Evolutionary conservation across 108 stramenopile genomes (phyloP).

Genomic region (Epipyxis sp.): DNA sequence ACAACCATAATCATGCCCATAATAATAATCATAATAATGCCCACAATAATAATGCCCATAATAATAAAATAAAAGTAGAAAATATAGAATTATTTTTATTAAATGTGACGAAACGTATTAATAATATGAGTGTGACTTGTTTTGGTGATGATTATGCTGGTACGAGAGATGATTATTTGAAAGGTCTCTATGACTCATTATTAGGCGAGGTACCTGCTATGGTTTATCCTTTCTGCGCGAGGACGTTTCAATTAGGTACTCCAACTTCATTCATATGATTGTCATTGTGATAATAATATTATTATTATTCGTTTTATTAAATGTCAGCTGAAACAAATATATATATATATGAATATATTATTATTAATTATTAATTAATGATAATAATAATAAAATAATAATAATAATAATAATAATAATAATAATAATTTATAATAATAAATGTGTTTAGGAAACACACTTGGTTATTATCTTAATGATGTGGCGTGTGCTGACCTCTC

Average conservation of each 20-base stretch:
- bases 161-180: not conserved
- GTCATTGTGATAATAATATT: no score
- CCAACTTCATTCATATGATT: no score
- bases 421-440: no score
- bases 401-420: no score
- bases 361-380: no score
- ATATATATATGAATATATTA: no score
- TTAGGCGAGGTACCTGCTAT: not conserved
- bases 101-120: not conserved
- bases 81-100: not conserved
- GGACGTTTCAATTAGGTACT: not conserved
- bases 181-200: not conserved
- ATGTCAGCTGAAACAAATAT: no score
- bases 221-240: not conserved
- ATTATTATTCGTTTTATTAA: no score
- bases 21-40: not conserved
- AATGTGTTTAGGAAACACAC: not conserved
- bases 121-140: not conserved
- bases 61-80: no score
- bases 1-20: not conserved
- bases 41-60: not conserved
- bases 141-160: constrained; percentile 24
- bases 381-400: no score
- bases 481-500: not conserved
- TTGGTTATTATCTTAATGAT: constrained; percentile 13